phyloP scores from a whole-genome alignment of 306 rosid genomes.

The Quercus wislizeni region DNA sequence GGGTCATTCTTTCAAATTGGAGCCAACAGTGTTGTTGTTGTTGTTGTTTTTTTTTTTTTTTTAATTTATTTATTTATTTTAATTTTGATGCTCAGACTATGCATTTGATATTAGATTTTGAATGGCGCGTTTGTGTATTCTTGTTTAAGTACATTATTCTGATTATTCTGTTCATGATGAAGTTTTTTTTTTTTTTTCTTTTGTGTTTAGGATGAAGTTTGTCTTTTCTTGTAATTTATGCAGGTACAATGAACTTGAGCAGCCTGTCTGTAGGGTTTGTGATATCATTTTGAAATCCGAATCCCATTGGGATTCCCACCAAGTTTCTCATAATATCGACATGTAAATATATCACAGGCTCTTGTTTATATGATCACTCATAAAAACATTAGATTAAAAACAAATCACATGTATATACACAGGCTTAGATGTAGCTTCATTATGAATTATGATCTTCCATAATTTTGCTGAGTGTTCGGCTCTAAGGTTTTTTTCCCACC shows the following conservation, averaged over 20 bases:
- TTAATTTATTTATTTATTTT: no score
- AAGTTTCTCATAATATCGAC: slow-evolving; percentile 56
- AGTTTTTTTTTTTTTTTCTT: no score
- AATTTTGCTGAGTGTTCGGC: background rate
- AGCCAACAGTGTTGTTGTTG: no score
- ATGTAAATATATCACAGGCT: background rate
- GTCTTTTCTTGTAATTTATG: slow-evolving; percentile 6
- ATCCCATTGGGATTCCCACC: slow-evolving; percentile 75
- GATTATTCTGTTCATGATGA: no score
- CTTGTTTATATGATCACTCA: background rate
- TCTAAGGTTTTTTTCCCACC: background rate
- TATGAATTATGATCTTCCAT: background rate
- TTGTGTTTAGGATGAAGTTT: background rate
- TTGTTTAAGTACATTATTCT: no score
- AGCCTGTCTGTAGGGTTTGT: slow-evolving; percentile 84
- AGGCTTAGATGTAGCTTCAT: background rate
- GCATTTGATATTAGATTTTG: no score
- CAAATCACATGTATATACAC: background rate
- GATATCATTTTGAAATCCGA: slow-evolving; percentile 68
- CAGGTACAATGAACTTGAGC: slow-evolving; percentile 81
- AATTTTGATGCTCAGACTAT: no score
- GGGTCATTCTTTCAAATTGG: no score
- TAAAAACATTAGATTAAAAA: background rate
- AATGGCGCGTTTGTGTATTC: no score
- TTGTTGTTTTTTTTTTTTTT: no score